phyloP scores from a whole-genome alignment of 2,329 filamentous ascomycete genomes.

The Uncinocarpus reesii region DNA sequence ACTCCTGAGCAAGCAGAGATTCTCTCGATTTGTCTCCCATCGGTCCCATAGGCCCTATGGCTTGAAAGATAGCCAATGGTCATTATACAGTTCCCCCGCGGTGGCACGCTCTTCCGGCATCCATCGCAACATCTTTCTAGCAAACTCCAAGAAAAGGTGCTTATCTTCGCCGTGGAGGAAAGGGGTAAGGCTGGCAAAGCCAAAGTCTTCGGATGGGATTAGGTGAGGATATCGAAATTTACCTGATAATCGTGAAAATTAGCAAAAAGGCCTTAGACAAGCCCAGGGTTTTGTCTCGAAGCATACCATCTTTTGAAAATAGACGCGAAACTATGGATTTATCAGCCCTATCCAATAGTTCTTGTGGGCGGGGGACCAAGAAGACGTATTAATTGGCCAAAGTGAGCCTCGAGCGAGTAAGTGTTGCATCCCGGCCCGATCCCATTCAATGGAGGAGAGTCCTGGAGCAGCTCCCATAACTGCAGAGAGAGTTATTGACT shows the following conservation, averaged over 20 bases:
- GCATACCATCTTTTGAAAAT: conserved; percentile 5
- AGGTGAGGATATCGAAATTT: conserved; percentile 7
- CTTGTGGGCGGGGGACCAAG: conserved; percentile 4
- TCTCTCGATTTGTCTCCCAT: too few species aligned
- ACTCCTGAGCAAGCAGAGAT: too few species aligned
- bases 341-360: conserved; percentile 3
- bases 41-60: too few species aligned
- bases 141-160: conserved; percentile 23
- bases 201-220: conserved; percentile 2
- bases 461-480: conserved; percentile 18
- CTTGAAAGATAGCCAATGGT: conserved; percentile 21
- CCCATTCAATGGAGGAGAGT: not conserved
- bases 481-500: not conserved
- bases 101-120: conserved; percentile 24
- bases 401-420: conserved; percentile 15
- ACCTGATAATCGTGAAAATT: not conserved
- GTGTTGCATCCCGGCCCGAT: not conserved
- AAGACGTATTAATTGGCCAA: conserved; percentile 18
- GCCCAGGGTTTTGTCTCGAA: too few species aligned
- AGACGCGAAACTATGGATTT: not conserved
- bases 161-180: conserved; percentile 20
- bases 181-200: conserved; percentile 1
- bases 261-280: too few species aligned
- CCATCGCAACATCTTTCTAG: conserved; percentile 26
- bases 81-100: conserved; percentile 24